Evolutionary conservation across 2,329 filamentous ascomycete species (phyloP), one percentile per base, ranked within the genome.

Genomic region (Colletotrichum sp.): DNA sequence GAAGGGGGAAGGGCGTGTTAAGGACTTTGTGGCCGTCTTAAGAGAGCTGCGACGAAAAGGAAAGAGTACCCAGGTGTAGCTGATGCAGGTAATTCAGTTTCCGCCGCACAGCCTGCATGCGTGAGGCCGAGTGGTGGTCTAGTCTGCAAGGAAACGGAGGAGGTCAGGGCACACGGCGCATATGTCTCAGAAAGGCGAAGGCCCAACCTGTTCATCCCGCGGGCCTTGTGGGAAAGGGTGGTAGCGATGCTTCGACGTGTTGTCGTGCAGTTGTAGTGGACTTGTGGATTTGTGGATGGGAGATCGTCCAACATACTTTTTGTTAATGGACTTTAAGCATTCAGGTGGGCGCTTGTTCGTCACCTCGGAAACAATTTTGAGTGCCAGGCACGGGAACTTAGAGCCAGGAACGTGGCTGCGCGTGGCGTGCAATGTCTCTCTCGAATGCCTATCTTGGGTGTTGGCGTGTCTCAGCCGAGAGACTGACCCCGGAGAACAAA

Each of bases 161-260:
- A 63, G 68, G 68, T 72, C 61, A 67, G 22, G 68, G 68, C 72
- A 32, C 61, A 48, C 59, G 67, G 57, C 36, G 60, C 44, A 71
- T 34, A 59, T 48, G 67, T 71, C 59, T 65, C 72, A 67, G 60
- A 71, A 9, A 52, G 68, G 68, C 68, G 61, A 67, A 22, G 68
- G n/a, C 61, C 15, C 60, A 36, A 55, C 25, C 25, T 59, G 60
- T 39, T 48, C 67, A 65, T 65, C 68, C 67, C 32, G 60, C 67
- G 7, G 30, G 15, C 30, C 13, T 74, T 60, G 32, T 28, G 13
- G 44, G 44, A 36, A 34, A 66, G 39, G 44, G 72, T 30, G 66
- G 48, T 32, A 28, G 59, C 32, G 30, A 68, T 36, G 30, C 60
- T 64, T 64, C 32, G 25, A 32, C 8, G 19, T 36, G 19, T 36